Evolutionary conservation across 305 asterid genomes (phyloP), one percentile per base, ranked within the genome.

Genomic region (Monarda citriodora): DNA sequence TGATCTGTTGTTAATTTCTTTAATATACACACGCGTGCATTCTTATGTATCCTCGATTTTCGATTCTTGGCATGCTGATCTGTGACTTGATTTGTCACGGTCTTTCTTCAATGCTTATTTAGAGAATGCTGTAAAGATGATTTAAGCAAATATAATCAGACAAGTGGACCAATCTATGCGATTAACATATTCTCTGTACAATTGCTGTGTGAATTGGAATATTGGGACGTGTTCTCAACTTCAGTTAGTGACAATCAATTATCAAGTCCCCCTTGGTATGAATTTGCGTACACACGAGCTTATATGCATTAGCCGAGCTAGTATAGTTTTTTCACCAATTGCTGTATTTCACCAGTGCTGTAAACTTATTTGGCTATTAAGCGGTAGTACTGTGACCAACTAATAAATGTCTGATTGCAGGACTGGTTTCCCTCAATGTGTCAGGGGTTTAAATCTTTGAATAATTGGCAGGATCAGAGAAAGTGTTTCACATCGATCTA

Each of bases 391-490:
- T 64, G 64, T 77, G 66, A 66, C 83, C 72, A 56, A 63, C 85
- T 74, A 74, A 73, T 76, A 64, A 61, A 61, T 60, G 74, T 76
- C 68, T 77, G 65, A 61, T 77, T 88, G 95, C 95, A 84, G 91
- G 97, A 76, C 67, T 78, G 74, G 77, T 79, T 78, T 78, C 82
- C 73, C 74, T 76, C 84, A 80, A 77, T 84, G 72, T 86, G 84
- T 81, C 85, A 63, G 75, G 82, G 82, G 82, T 84, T 91, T 83
- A 86, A 86, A 79, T 90, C 74, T 91, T 88, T 87, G 70, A 79
- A 74, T 82, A 77, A 72, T 82, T 95, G 98, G 60, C 99, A 95
- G 98, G 99, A 80, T 67, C 78, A 51, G 60, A 60, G 67, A 70
- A 74, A 46, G 77, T 60, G 60, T 68, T 38, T 51, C 72, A 63